Evolutionary conservation across 805 yeast genomes (phyloP).

Genomic region (Myxozyma neotropica): DNA sequence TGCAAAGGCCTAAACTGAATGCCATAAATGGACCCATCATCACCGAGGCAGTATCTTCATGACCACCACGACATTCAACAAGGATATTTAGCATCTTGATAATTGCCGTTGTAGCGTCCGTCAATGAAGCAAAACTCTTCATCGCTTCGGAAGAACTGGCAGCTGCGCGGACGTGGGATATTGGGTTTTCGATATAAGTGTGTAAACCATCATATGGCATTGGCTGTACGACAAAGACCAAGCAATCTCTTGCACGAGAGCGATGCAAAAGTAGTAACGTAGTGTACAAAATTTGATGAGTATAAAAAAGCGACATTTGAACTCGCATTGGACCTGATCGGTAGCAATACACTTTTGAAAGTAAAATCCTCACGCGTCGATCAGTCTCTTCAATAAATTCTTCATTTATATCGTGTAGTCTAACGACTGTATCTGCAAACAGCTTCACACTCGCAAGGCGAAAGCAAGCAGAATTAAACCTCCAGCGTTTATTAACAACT

Average conservation of each 20-base stretch:
- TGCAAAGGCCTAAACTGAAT: conserved; percentile 16
- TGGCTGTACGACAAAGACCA: conserved; percentile 27
- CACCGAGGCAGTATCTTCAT: conserved; percentile 21
- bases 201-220: conserved; percentile 22
- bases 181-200: conserved; percentile 23
- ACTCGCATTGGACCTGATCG: conserved; percentile 19
- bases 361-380: conserved; percentile 9
- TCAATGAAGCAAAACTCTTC: conserved; percentile 14
- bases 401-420: conserved; percentile 11
- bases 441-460: conserved; percentile 20
- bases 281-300: conserved; percentile 25
- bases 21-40: conserved; percentile 28
- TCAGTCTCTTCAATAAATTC: conserved; percentile 25
- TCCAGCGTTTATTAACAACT: conserved; percentile 1
- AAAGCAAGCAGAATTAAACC: conserved; percentile 25
- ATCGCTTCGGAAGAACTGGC: conserved; percentile 8
- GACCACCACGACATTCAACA: conserved; percentile 24
- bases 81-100: conserved; percentile 12
- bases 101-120: conserved; percentile 16
- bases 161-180: conserved; percentile 19
- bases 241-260: conserved; percentile 18
- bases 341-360: conserved; percentile 14
- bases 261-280: conserved; percentile 25
- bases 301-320: conserved; percentile 25
- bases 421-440: conserved; percentile 17